Evolutionary conservation across 169 alveolate genomes (phyloP).

Genomic region (Theileria parva): DNA sequence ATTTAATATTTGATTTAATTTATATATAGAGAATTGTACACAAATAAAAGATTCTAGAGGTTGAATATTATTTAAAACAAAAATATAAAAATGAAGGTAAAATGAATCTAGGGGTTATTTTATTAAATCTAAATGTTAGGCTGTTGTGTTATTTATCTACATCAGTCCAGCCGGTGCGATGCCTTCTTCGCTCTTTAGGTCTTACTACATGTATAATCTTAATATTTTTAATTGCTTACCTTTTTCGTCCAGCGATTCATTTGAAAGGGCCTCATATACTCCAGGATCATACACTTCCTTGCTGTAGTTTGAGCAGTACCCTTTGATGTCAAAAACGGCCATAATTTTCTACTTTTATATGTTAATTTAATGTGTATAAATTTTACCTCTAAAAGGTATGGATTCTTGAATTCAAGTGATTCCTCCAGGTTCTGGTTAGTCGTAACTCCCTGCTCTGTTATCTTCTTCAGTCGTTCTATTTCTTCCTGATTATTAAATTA

Average conservation of each 20-base stretch:
- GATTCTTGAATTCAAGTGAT: slow-evolving; percentile 64
- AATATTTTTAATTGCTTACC: neutral
- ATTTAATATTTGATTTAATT: neutral
- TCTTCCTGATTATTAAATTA: slow-evolving; percentile 25
- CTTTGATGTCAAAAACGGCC: slow-evolving; percentile 60
- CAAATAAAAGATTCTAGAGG: neutral
- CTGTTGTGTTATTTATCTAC: slow-evolving; percentile 5
- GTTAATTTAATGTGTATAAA: neutral
- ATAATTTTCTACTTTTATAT: slow-evolving; percentile 50
- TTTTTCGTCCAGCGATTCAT: slow-evolving; percentile 28
- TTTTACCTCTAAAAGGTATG: slow-evolving; percentile 65
- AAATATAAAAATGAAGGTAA: neutral
- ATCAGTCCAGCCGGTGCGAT: slow-evolving; percentile 31
- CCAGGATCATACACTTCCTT: slow-evolving; percentile 63
- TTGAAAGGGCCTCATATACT: slow-evolving; percentile 46
- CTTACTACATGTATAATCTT: neutral
- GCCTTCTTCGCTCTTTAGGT: slow-evolving; percentile 18
- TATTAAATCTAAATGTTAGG: neutral
- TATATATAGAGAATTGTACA: neutral
- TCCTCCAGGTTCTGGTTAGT: slow-evolving; percentile 50
- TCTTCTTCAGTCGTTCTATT: slow-evolving; percentile 34
- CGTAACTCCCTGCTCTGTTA: slow-evolving; percentile 49
- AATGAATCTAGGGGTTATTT: neutral
- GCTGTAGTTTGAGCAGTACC: slow-evolving; percentile 46
- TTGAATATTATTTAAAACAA: neutral